Conservation (phyloP, 2,329 filamentous ascomycete genomes). For the Aspergillus ochraceoroseus region DNA sequence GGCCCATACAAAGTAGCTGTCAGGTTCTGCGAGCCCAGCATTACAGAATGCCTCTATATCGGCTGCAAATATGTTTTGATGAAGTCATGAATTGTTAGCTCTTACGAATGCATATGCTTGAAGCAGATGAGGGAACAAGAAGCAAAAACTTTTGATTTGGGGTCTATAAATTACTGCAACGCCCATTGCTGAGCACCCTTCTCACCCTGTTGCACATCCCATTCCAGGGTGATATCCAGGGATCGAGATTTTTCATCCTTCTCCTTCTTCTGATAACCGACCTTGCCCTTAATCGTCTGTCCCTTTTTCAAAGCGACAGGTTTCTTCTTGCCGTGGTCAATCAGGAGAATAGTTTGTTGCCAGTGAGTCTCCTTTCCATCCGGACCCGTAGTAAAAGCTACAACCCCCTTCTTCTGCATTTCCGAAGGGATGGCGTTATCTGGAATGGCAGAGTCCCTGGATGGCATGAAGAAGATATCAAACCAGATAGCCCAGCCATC, state of each 20-base stretch:
- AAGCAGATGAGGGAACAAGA: not conserved
- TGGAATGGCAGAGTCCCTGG: constrained; percentile 47
- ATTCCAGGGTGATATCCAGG: constrained; percentile 60
- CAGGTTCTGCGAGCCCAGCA: too few relatives aligned
- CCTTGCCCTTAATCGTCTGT: constrained; percentile 58
- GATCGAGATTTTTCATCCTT: constrained; percentile 65
- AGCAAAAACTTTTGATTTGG: constrained; percentile 14
- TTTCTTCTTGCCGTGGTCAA: constrained; percentile 54
- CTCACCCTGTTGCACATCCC: constrained; percentile 49
- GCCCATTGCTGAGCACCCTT: constrained; percentile 43
- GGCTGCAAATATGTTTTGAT: not conserved
- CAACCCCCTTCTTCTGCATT: constrained; percentile 59
- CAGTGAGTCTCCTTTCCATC: constrained; percentile 75
- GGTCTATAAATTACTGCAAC: constrained; percentile 31
- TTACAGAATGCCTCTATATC: too few relatives aligned
- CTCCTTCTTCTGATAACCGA: constrained; percentile 67
- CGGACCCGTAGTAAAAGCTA: constrained; percentile 87
- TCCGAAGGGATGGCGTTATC: constrained; percentile 55
- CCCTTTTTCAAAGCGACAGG: constrained; percentile 49
- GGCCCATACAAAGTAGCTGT: not conserved
- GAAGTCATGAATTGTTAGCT: too few relatives aligned
- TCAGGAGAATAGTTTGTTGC: constrained; percentile 74
- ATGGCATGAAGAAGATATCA: constrained; percentile 80
- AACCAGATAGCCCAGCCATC: constrained; percentile 92
- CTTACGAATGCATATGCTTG: too few relatives aligned